phyloP scores from a whole-genome alignment of 163 green algal species.

The Coccomyxa subellipsoidea region DNA sequence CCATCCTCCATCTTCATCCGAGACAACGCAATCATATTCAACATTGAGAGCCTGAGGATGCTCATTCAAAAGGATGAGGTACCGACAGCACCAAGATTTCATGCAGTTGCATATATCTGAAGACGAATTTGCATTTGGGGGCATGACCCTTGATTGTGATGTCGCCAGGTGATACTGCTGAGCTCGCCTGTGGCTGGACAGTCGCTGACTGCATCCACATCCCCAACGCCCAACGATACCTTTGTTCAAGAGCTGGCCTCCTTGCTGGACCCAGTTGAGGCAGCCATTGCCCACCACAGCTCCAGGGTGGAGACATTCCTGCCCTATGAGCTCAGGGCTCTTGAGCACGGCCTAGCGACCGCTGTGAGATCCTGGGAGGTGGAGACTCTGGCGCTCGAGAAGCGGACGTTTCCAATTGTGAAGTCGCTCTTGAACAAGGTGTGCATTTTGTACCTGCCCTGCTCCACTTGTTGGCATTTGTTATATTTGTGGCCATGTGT shows the following conservation, averaged over 20 bases:
- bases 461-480: too few relatives aligned
- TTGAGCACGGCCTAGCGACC: conserved; percentile 30
- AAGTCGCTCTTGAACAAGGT: conserved; percentile 30
- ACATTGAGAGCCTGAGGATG: conserved; percentile 33
- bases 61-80: conserved; percentile 32
- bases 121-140: too few relatives aligned
- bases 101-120: too few relatives aligned
- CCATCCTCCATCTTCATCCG: conserved; percentile 43
- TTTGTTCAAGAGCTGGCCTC: background rate
- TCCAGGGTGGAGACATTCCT: conserved; percentile 7
- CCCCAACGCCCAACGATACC: background rate
- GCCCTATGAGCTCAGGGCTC: conserved; percentile 37
- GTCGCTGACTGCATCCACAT: background rate
- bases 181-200: background rate
- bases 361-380: conserved; percentile 16
- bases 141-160: background rate
- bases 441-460: background rate
- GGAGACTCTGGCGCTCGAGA: conserved; percentile 26
- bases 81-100: too few relatives aligned
- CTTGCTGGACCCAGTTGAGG: background rate
- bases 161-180: background rate
- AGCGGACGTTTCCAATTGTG: conserved; percentile 18
- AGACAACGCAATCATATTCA: conserved; percentile 36
- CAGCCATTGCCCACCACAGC: background rate
- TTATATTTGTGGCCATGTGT: too few relatives aligned